Base-by-base conservation (phyloP, 208 protist species). In the Leptomonas seymouri region DNA sequence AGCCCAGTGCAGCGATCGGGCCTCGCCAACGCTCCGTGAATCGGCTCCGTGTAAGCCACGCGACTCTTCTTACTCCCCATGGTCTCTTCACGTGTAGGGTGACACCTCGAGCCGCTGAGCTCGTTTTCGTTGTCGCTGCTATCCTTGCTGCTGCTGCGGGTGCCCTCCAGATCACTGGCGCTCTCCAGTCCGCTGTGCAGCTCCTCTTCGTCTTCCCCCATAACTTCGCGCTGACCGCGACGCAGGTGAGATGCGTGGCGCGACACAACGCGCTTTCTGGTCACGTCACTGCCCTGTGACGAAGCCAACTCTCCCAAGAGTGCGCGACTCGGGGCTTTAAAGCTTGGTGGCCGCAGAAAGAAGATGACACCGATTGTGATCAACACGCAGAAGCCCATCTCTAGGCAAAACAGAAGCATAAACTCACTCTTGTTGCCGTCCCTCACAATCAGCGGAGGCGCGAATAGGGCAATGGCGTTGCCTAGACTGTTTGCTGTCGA, bases 401-500 rank as follows among this genome's bases (percentile, higher is more conserved):
- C 67, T 0, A 82, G 61, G 28, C 70, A 74, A 60, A 91, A 91
- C 30, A 91, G 77, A 34, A 87, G 74, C 60, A 80, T 74, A 55
- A 90, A 90, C 51, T 87, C 76, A 1, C n/a, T 42, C 27, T 48
- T 48, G 7, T 59, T 81, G 34, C 73, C 75, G 15, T 49, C 51
- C 31, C 66, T 78, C 5, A 93, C 87, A n/a, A 93, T 83, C 15
- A 87, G 51, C 15, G 87, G 81, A 16, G 87, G 82, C 0, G 84
- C 63, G 45, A 87, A 66, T 25, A 93, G 71, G 25, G 80, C 87
- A 23, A 91, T 48, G 39, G 87, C 87, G 59, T 86, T 90, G 44
- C 87, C 87, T 9, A 93, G 71, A 30, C 73, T 88, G 73, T 93
- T 93, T 27, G 87, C 80, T 16, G 81, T 89, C n/a, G 80, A 66